Evolutionary conservation across 2,329 filamentous ascomycete genomes (phyloP).

Genomic region (Aspergillus udagawae): DNA sequence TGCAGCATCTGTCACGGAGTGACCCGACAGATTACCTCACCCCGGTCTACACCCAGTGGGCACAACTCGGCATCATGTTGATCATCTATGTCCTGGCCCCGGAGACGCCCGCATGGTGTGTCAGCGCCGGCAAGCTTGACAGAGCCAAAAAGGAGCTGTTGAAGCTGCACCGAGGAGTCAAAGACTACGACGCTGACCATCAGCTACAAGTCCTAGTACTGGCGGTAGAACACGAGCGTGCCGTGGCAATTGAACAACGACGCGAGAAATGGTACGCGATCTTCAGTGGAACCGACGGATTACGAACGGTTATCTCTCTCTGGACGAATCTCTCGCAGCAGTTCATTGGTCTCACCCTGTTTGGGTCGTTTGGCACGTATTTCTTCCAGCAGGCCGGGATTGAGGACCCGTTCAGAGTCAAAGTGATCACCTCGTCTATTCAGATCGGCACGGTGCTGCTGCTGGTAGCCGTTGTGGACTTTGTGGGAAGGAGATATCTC

Average conservation of each 20-base stretch:
- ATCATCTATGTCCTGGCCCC: conserved; percentile 3
- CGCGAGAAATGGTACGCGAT: conserved; percentile 10
- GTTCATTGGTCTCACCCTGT: conserved; percentile 14
- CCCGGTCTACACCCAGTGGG: conserved; percentile 8
- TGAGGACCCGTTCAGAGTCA: conserved; percentile 8
- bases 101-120: conserved; percentile 4
- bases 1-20: conserved; percentile 3
- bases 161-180: background rate
- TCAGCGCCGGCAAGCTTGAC: conserved; percentile 2
- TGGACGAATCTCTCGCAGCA: conserved; percentile 15
- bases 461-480: background rate
- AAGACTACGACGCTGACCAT: conserved; percentile 5
- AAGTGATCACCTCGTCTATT: conserved; percentile 7
- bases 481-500: background rate
- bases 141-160: conserved; percentile 1
- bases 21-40: background rate
- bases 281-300: conserved; percentile 5
- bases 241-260: conserved; percentile 3
- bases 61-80: conserved; percentile 5
- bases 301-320: conserved; percentile 10
- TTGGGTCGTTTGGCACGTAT: conserved; percentile 16
- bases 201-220: conserved; percentile 1
- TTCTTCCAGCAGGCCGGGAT: conserved; percentile 17
- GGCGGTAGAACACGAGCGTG: conserved; percentile 5
- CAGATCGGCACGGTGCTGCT: conserved; percentile 3